Percentiles rank a stretch among this genome's conserved stretches.
These are phyloP conservation scores for Discostella pseudostelligera DNA, from an alignment of 108 stramenopile species.

Conservation along the genomic window DNA sequence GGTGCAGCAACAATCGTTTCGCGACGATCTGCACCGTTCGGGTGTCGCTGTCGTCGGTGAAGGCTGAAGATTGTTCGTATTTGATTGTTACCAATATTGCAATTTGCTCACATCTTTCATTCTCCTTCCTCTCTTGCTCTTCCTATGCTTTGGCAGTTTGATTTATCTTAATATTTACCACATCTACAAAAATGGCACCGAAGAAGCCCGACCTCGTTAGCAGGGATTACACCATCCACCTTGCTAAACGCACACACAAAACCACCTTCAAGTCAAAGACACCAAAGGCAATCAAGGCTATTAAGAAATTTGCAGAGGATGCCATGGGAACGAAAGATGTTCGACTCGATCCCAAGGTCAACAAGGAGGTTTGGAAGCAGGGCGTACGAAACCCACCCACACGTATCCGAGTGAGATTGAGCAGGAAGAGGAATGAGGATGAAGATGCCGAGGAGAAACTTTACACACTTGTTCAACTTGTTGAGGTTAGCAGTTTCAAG, in stretches of 20 bases:
- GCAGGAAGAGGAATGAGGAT: conserved; percentile 97
- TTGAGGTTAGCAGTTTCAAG: conserved; percentile 92
- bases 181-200: conserved; percentile 53
- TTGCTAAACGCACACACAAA: conserved; percentile 93
- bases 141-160: not conserved
- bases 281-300: conserved; percentile 96
- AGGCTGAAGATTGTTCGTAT: no score
- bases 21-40: no score
- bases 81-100: no score
- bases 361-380: conserved; percentile 91
- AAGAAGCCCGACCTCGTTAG: conserved; percentile 83
- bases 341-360: conserved; percentile 80
- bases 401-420: conserved; percentile 95
- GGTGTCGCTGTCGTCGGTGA: no score
- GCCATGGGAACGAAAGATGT: conserved; percentile 97
- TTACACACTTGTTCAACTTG: conserved; percentile 96
- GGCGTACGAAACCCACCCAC: conserved; percentile 97
- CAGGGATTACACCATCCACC: conserved; percentile 97
- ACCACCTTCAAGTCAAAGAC: conserved; percentile 96
- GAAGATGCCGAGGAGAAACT: conserved; percentile 98
- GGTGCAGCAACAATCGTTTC: no score
- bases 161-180: conserved; percentile 4
- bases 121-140: not conserved
- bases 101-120: not conserved
- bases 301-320: conserved; percentile 92